Evolutionary conservation across 495 filamentous ascomycete genomes (phyloP).

Genomic region (Geopyxis carbonaria): DNA sequence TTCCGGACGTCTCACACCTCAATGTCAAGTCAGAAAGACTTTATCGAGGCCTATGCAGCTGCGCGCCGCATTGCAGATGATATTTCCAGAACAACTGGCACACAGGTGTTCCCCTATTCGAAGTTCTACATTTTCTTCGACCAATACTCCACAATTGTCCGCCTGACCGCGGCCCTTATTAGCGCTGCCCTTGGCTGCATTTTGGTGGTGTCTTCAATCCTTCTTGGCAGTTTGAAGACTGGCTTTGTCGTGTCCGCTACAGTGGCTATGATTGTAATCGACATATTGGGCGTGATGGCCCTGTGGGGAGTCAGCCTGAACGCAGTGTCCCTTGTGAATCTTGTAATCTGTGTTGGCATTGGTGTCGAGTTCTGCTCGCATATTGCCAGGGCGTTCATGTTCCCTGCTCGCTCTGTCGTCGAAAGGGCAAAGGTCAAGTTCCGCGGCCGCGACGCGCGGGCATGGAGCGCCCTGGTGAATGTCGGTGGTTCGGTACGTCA

Average conservation of each 20-base stretch:
- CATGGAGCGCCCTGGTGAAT: slow-evolving; percentile 82
- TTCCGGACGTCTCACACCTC: slow-evolving; percentile 83
- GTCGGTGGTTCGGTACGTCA: slow-evolving; percentile 56
- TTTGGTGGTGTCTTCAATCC: slow-evolving; percentile 52
- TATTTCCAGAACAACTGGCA: slow-evolving; percentile 47
- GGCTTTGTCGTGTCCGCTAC: slow-evolving; percentile 66
- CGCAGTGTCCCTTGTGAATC: slow-evolving; percentile 87
- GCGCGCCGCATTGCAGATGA: slow-evolving; percentile 74
- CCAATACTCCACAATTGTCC: slow-evolving; percentile 75
- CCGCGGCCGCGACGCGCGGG: slow-evolving; percentile 56
- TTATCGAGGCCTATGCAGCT: slow-evolving; percentile 74
- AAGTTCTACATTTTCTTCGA: slow-evolving; percentile 99
- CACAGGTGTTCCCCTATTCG: slow-evolving; percentile 82
- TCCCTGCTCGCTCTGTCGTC: slow-evolving; percentile 58
- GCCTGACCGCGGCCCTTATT: slow-evolving; percentile 58
- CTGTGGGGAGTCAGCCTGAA: slow-evolving; percentile 79
- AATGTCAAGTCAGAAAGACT: slow-evolving; percentile 74
- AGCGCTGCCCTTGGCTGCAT: slow-evolving; percentile 71
- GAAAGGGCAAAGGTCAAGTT: slow-evolving; percentile 48
- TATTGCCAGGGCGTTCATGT: slow-evolving; percentile 88
- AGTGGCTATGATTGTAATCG: slow-evolving; percentile 82
- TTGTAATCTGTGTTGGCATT: slow-evolving; percentile 93
- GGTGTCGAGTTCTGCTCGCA: slow-evolving; percentile 95
- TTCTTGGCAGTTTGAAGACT: slow-evolving; percentile 72
- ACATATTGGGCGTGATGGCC: slow-evolving; percentile 90